Base-by-base conservation (phyloP, 441 rosid species). In the Breynia disticha region DNA sequence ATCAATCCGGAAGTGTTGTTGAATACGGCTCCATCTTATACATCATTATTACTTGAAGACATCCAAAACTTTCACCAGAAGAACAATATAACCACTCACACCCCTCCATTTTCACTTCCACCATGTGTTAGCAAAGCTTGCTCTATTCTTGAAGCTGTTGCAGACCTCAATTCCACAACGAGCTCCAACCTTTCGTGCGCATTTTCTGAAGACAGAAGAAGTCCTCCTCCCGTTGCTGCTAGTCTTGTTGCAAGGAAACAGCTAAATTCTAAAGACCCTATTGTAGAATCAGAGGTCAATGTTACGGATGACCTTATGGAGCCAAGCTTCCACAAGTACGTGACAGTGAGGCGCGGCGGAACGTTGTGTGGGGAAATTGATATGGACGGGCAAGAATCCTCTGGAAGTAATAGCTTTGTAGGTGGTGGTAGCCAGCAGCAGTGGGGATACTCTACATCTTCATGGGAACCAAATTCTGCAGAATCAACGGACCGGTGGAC, bases 61-160 rank as follows among this genome's bases (percentile, higher is more conserved):
- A 91, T 91, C 48, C 83, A 87, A n/a, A 82, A 76, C 65, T 91
- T 91, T 52, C 94, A 91, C 67, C 93, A 80, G 59, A 83, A 79
- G 70, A 67, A 41, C 42, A 67, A 43, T 24, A 56, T 59, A 46
- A 24, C 60, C 49, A 46, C 50, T 41, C 69, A 55, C 58, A 56
- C 67, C 20, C 60, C 68, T 16, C 55, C 73, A 12, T 54, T 71
- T 50, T 37, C 78, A 1, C 74, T 82, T 56, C 89, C 89, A 9
- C 51, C 82, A 3, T 83, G 93, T 66, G 81, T 90, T 28, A 54
- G 76, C 42, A 87, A 90, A 64, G 97, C 97, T 64, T 76, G 83
- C 51, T 87, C 95, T 16, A 87, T 87, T 59, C 73, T 85, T 46
- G 95, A 87, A 53, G 96, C 96, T 39, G 98, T 87, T 13, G 95